phyloP scores from a whole-genome alignment of 352 stramenopile species.

The Globisporangium spinosum region DNA sequence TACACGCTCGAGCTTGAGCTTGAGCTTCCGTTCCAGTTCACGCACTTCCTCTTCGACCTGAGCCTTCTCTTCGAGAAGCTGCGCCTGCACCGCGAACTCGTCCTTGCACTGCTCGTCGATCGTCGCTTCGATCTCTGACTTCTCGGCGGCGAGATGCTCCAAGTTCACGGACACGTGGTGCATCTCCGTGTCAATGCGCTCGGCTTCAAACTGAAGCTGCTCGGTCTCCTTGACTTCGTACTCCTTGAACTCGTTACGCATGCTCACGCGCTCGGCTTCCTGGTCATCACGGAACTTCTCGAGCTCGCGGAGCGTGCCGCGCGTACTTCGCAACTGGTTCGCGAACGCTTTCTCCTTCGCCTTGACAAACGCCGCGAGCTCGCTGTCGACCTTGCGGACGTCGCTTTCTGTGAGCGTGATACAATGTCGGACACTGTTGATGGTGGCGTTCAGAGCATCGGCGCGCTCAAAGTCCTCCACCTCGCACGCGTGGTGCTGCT shows the following conservation, averaged over 20 bases:
- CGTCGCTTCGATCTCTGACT: constrained; percentile 70
- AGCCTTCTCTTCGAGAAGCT: constrained; percentile 54
- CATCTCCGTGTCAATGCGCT: constrained; percentile 72
- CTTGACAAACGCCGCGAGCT: constrained; percentile 67
- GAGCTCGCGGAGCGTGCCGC: constrained; percentile 63
- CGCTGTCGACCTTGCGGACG: constrained; percentile 70
- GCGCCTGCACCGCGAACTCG: constrained; percentile 48
- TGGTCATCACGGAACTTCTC: constrained; percentile 79
- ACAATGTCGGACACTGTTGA: constrained; percentile 78
- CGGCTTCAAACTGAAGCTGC: constrained; percentile 74
- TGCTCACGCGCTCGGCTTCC: constrained; percentile 38
- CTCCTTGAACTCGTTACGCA: constrained; percentile 55
- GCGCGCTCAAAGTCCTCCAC: constrained; percentile 86
- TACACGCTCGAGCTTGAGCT: constrained; percentile 53
- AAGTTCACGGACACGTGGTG: constrained; percentile 73
- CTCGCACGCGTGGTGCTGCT: constrained; percentile 76
- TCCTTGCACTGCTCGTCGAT: constrained; percentile 74
- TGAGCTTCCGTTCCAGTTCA: constrained; percentile 66
- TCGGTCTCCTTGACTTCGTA: constrained; percentile 68
- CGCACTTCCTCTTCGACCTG: constrained; percentile 68
- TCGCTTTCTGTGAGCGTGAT: constrained; percentile 81
- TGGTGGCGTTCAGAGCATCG: constrained; percentile 72
- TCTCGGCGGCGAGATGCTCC: constrained; percentile 64
- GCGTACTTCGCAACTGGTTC: constrained; percentile 71
- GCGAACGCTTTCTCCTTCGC: constrained; percentile 75